A percentile compares a stretch with the other conserved stretches of the same genome.
Conservation (phyloP, 108 stramenopile genomes). For the Pseudonitzschia multiseries region DNA sequence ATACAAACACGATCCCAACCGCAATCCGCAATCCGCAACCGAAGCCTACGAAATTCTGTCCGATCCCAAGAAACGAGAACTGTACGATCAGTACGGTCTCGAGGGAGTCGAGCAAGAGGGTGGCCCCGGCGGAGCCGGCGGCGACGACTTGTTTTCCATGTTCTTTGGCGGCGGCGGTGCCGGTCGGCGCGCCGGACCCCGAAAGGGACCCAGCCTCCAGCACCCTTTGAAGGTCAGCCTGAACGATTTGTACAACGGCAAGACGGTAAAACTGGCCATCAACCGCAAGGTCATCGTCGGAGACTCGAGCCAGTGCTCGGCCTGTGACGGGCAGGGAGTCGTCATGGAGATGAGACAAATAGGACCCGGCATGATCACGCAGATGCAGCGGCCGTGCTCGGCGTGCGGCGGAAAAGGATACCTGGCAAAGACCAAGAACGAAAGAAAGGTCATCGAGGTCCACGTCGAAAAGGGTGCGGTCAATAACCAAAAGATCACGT, state of each 20-base stretch:
- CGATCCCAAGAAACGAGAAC: slow-evolving; percentile 82
- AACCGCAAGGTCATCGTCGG: slow-evolving; percentile 88
- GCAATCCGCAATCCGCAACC: too few species aligned
- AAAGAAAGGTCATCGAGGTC: slow-evolving; percentile 95
- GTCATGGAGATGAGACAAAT: slow-evolving; percentile 93
- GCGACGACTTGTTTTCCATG: slow-evolving; percentile 95
- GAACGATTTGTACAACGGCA: slow-evolving; percentile 99
- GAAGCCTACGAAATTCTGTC: slow-evolving; percentile 82
- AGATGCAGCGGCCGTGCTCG: slow-evolving; percentile 84
- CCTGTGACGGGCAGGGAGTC: slow-evolving; percentile 91
- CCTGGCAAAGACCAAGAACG: slow-evolving; percentile 68
- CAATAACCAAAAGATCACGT: slow-evolving; percentile 92
- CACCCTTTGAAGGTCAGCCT: slow-evolving; percentile 93
- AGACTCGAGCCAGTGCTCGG: slow-evolving; percentile 68
- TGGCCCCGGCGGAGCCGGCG: slow-evolving; percentile 54
- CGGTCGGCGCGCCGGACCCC: slow-evolving; percentile 66
- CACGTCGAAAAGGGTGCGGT: slow-evolving; percentile 95
- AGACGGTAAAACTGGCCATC: slow-evolving; percentile 94
- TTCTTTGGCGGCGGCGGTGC: slow-evolving; percentile 92
- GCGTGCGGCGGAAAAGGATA: slow-evolving; percentile 87
- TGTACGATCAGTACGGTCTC: slow-evolving; percentile 92
- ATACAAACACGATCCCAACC: too few species aligned
- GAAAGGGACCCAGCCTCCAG: slow-evolving; percentile 92
- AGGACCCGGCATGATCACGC: slow-evolving; percentile 97
- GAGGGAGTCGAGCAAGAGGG: slow-evolving; percentile 86